Evolutionary conservation across 129 eudicot species (phyloP).

Genomic region (Arctium minus): DNA sequence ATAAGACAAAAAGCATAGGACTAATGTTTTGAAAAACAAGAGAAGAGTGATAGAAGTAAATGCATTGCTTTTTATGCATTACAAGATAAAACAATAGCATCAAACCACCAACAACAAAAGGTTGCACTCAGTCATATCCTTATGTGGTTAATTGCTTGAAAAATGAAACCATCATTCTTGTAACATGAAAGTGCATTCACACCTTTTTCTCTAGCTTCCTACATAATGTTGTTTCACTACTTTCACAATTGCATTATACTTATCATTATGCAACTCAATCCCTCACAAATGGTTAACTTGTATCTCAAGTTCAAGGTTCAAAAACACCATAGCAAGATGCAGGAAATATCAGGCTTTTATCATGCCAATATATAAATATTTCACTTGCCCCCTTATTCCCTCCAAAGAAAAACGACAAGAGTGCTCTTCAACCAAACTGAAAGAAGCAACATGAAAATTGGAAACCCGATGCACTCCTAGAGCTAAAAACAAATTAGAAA

Average conservation of each 20-base stretch:
- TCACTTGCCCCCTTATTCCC: no score
- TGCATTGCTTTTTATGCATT: constrained; percentile 2
- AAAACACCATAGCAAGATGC: background rate
- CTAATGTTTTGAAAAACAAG: background rate
- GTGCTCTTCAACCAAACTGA: no score
- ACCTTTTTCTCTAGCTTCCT: background rate
- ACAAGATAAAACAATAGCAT: background rate
- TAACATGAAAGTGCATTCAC: background rate
- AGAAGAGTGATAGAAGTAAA: background rate
- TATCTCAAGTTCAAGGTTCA: background rate
- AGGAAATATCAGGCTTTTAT: background rate
- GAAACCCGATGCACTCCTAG: no score
- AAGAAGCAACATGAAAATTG: no score
- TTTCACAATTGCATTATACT: background rate
- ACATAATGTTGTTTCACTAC: background rate
- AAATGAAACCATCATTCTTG: background rate
- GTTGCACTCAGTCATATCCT: background rate
- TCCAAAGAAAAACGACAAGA: no score
- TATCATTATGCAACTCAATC: background rate
- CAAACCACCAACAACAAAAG: background rate
- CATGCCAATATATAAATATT: background rate
- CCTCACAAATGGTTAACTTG: background rate
- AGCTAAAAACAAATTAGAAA: no score
- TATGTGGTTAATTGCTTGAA: background rate
- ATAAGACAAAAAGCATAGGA: background rate